phyloP scores from a whole-genome alignment of 805 yeast genomes.

The Myxozyma kluyveri region DNA sequence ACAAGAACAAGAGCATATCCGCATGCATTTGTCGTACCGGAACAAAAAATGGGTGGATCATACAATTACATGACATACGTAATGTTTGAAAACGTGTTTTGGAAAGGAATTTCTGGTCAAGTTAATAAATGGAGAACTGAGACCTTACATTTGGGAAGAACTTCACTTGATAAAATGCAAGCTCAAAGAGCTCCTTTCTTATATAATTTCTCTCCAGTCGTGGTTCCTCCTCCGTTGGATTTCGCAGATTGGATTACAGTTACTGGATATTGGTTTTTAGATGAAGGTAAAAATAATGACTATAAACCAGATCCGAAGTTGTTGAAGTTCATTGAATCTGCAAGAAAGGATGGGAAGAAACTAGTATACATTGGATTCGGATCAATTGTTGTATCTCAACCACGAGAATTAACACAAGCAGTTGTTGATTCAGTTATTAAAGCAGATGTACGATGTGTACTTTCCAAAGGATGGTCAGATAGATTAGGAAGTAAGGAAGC shows the following conservation, averaged over 20 bases:
- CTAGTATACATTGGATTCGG: constrained; percentile 94
- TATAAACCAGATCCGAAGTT: constrained; percentile 64
- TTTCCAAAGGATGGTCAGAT: constrained; percentile 95
- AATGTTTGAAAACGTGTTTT: constrained; percentile 85
- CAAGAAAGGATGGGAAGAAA: constrained; percentile 60
- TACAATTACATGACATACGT: constrained; percentile 91
- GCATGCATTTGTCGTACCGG: constrained; percentile 94
- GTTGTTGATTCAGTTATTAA: constrained; percentile 73
- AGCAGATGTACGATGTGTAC: constrained; percentile 80
- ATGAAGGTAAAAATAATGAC: constrained; percentile 51
- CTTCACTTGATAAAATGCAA: constrained; percentile 66
- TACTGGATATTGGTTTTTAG: constrained; percentile 92
- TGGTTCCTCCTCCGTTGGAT: constrained; percentile 90
- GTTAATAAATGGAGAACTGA: constrained; percentile 84
- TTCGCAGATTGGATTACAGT: constrained; percentile 94
- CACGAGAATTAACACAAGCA: constrained; percentile 71
- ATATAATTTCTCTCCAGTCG: constrained; percentile 82
- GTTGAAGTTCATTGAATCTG: constrained; percentile 57
- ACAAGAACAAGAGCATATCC: constrained; percentile 93
- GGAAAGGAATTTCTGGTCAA: constrained; percentile 88
- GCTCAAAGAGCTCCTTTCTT: constrained; percentile 82
- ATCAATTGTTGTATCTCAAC: constrained; percentile 85
- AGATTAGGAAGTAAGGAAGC: constrained; percentile 49
- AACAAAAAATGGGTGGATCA: constrained; percentile 86
- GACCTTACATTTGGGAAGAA: constrained; percentile 60